Percentiles rank a stretch among this genome's conserved stretches.
Conservation (phyloP, 441 rosid genomes). For the Biscutella auriculata region DNA sequence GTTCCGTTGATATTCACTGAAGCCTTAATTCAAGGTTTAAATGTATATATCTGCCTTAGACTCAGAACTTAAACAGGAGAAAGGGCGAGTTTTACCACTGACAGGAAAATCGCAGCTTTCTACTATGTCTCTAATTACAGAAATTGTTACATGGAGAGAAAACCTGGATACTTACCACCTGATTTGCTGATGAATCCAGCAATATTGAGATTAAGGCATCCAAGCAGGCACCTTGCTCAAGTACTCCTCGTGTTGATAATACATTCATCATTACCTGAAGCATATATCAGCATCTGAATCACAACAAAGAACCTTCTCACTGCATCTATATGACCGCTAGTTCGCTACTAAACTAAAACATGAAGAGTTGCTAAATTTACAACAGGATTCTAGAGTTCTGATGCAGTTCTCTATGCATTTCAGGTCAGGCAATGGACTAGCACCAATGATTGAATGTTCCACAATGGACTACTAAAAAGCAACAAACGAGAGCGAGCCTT, state of each 20-base stretch:
- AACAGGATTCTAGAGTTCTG: not conserved
- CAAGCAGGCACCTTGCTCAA: constrained; percentile 82
- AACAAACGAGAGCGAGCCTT: not conserved
- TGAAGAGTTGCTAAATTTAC: not conserved
- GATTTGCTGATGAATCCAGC: constrained; percentile 85
- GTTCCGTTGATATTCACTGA: not conserved
- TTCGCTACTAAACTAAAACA: no score
- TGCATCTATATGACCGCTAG: not conserved
- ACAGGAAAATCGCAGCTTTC: no score
- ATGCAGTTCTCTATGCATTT: not conserved
- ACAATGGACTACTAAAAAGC: not conserved
- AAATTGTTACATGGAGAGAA: not conserved
- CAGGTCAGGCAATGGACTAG: no score
- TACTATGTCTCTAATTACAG: not conserved
- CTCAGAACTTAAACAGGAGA: not conserved
- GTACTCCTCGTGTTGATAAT: constrained; percentile 59
- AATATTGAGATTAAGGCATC: constrained; percentile 77
- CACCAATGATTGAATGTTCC: not conserved
- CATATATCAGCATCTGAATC: not conserved
- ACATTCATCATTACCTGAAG: constrained; percentile 76
- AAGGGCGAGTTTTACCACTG: no score
- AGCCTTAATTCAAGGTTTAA: not conserved
- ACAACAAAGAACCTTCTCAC: not conserved
- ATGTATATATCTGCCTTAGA: not conserved
- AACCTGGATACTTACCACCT: constrained; percentile 45